Evolutionary conservation across 106 monocot species (phyloP).

Genomic region (Apostasia shenzhenica): DNA sequence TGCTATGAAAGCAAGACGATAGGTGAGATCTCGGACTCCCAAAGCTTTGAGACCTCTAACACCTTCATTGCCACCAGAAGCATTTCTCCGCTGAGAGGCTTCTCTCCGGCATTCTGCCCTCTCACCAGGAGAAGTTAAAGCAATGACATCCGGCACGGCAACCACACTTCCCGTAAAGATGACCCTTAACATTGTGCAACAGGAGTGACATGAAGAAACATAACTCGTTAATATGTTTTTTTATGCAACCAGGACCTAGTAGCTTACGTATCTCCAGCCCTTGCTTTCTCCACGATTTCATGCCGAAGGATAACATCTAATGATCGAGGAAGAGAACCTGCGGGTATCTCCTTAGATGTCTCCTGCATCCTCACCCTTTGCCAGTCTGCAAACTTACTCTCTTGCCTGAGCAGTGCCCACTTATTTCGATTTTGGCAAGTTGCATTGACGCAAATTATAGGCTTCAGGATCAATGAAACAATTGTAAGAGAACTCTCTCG

Average conservation of each 20-base stretch:
- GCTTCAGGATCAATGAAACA: conserved; percentile 30
- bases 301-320: conserved; percentile 91
- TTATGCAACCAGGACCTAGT: not conserved
- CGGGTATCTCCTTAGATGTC: conserved; percentile 97
- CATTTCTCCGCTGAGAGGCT: conserved; percentile 66
- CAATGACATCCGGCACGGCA: conserved; percentile 90
- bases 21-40: conserved; percentile 91
- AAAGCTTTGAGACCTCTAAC: conserved; percentile 71
- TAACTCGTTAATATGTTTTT: not conserved
- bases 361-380: conserved; percentile 95
- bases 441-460: conserved; percentile 88
- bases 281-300: conserved; percentile 96
- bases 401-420: conserved; percentile 94
- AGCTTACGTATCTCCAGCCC: conserved; percentile 97
- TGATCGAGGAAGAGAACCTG: conserved; percentile 92
- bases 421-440: conserved; percentile 62
- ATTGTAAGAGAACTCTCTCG: not conserved
- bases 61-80: conserved; percentile 66
- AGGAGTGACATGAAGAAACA: not conserved
- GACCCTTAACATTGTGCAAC: conserved; percentile 32
- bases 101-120: conserved; percentile 84
- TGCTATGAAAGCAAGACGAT: conserved; percentile 92
- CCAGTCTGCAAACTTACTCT: conserved; percentile 99
- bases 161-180: conserved; percentile 88
- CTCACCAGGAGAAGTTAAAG: conserved; percentile 93